Evolutionary conservation across 495 filamentous ascomycete genomes (phyloP).

Genomic region (Jackrogersella multiformis): DNA sequence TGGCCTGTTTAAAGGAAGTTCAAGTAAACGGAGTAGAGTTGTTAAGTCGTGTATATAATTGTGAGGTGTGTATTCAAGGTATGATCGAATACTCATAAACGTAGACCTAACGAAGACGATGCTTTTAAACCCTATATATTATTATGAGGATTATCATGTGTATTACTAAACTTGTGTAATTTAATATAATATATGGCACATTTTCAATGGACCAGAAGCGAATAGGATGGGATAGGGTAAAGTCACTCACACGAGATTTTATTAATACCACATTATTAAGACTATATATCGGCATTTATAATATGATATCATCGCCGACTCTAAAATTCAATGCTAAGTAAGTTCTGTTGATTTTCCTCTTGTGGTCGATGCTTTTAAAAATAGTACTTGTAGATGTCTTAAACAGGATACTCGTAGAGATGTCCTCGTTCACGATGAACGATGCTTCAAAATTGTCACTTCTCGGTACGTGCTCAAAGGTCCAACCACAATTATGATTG

Average conservation of each 20-base stretch:
- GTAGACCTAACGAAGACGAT: background rate
- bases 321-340: background rate
- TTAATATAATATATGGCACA: conserved; percentile 24
- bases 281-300: conserved; percentile 13
- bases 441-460: background rate
- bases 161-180: conserved; percentile 6
- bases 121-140: background rate
- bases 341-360: background rate
- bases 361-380: conserved; percentile 10
- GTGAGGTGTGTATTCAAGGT: background rate
- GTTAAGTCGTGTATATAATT: background rate
- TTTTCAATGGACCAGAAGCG: background rate
- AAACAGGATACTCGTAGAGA: background rate
- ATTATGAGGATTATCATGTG: background rate
- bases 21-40: background rate
- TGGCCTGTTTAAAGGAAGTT: background rate
- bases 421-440: background rate
- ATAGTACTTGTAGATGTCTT: background rate
- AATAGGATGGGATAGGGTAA: conserved; percentile 2
- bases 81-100: background rate
- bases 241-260: conserved; percentile 1
- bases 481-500: background rate
- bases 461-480: too few relatives aligned
- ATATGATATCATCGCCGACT: background rate
- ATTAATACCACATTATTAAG: conserved; percentile 9